Evolutionary conservation across 2,329 filamentous ascomycete species (phyloP), one percentile per base, ranked within the genome.

Genomic region (Nothophaeocryptopus gaeumannii): DNA sequence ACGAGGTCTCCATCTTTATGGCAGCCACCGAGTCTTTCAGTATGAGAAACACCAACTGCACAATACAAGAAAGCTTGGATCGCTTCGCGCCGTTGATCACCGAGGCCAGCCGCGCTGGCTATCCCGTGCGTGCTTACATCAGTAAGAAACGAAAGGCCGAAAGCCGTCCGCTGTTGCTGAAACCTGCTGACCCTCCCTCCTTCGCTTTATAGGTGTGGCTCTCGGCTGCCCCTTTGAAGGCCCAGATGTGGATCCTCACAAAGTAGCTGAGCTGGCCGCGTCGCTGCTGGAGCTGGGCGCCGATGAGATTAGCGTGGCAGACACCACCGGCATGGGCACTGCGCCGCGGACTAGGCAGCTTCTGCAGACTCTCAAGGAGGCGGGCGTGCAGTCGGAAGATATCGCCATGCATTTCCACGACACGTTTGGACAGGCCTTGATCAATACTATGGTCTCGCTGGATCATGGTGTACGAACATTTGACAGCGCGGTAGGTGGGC

Each of bases 301-400:
- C 14, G 89, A 95, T 64, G 89, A 96, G 75, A 90, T 96, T 59
- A 88, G 87, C 1, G 80, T 96, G 0, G 90, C 89, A 5, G 91
- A 96, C 64, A 96, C 91, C 0, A 92, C 90, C 0, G 91, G 91
- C 13, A 90, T 95, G 80, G 91, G 90, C 30, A 95, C 88, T 0
- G 84, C 83, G n/a, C 84, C 83, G 13, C 75, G 82, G 48, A 89
- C 85, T 2, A 73, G 76, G 47, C 79, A 81, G 48, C 72, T 90
- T 39, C 74, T 90, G 50, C 77, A 78, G 56, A 83, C 83, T 48
- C 72, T 89, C 69, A 70, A 76, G 8, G 78, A 82, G 1, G 86
- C 85, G 1, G 85, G 84, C 0, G 78, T 95, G 13, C 78, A 84
- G 14, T 79, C 78, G 47, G 81, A 84, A 60, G 84, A 88, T 61